These are phyloP conservation scores for Phytophthora multivora DNA, from an alignment of 352 stramenopile species.

Conservation along the genomic window DNA sequence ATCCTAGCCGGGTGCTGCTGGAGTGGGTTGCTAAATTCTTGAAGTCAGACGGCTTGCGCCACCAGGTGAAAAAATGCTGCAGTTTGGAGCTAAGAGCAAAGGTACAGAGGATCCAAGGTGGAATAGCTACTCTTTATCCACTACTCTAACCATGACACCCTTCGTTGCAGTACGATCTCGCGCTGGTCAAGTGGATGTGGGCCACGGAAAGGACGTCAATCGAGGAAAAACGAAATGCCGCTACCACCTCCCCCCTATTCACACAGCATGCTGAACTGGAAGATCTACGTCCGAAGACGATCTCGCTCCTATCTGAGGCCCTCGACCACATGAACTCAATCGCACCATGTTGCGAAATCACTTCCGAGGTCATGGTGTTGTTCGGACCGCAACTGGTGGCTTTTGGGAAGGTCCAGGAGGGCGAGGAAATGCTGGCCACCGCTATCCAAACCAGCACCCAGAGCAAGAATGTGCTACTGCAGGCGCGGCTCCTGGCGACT, in stretches of 20 bases:
- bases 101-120: conserved; percentile 28
- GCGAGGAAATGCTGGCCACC: conserved; percentile 67
- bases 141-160: not conserved
- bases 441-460: conserved; percentile 56
- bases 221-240: not conserved
- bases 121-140: not conserved
- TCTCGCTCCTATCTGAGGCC: conserved; percentile 52
- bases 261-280: conserved; percentile 45
- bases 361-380: conserved; percentile 71
- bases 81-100: conserved; percentile 61
- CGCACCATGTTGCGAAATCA: conserved; percentile 61
- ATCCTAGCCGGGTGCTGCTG: conserved; percentile 52
- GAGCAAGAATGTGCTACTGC: conserved; percentile 77
- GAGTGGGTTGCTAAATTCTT: conserved; percentile 56
- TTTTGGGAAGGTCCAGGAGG: conserved; percentile 41
- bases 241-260: conserved; percentile 6
- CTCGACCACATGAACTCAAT: conserved; percentile 48
- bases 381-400: conserved; percentile 62
- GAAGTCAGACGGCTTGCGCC: conserved; percentile 44
- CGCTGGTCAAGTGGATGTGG: conserved; percentile 80
- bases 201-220: conserved; percentile 44
- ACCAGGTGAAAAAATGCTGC: conserved; percentile 50
- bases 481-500: conserved; percentile 59
- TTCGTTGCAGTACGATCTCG: conserved; percentile 62
- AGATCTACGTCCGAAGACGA: conserved; percentile 43